These are phyloP conservation scores for Tolypocladium inflatum DNA, from an alignment of 2,329 filamentous ascomycete genomes.

Conservation along the genomic window DNA sequence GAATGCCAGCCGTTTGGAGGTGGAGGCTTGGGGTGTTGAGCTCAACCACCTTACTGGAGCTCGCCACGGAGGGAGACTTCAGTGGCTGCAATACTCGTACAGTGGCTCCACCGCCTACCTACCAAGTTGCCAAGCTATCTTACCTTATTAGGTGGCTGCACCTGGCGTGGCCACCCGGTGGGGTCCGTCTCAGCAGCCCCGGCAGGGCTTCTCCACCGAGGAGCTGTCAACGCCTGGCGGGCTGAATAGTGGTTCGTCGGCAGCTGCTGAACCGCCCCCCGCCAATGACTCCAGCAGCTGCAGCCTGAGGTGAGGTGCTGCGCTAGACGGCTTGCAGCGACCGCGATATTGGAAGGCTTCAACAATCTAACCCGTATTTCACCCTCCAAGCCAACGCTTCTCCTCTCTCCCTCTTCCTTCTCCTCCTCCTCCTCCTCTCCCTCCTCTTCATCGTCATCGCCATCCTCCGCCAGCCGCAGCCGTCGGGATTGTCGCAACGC, in stretches of 20 bases:
- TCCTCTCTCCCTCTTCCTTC: not conserved
- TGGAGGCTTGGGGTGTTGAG: not conserved
- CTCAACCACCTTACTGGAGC: too few species aligned
- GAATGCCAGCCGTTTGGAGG: not conserved
- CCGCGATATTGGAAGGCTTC: not conserved
- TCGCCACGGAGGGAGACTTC: too few species aligned
- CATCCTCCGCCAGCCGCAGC: not conserved
- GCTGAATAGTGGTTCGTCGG: not conserved
- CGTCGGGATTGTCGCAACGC: not conserved
- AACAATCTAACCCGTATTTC: not conserved
- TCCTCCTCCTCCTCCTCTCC: not conserved
- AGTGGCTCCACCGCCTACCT: too few species aligned
- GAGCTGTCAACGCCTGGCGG: too few species aligned
- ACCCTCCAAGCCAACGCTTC: not conserved
- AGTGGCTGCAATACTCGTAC: too few species aligned
- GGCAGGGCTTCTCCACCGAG: too few species aligned
- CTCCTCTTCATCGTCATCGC: not conserved
- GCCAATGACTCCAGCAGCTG: not conserved
- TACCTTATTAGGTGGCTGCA: too few species aligned
- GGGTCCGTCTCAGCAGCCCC: too few species aligned
- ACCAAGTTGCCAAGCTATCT: too few species aligned
- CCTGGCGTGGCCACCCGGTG: too few species aligned
- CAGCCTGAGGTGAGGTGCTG: not conserved
- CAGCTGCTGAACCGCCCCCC: not conserved
- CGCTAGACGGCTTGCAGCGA: not conserved